Conservation (phyloP, 139 green algal genomes). For the Chlamydomonas schloesseri region DNA sequence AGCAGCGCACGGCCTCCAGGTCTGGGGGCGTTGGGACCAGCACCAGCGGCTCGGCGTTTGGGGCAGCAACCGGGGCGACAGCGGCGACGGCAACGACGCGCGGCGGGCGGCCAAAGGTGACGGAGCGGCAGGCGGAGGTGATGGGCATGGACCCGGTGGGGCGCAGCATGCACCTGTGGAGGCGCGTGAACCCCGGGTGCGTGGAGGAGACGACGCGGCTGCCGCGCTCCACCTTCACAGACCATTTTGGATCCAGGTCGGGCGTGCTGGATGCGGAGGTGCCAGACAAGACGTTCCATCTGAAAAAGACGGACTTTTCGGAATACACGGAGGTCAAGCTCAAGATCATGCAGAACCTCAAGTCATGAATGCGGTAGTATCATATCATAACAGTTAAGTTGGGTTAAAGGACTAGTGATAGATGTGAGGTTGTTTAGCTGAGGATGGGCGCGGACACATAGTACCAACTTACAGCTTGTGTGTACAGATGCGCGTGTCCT, state of each 20-base stretch:
- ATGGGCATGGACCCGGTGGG: neutral
- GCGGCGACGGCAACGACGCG: neutral
- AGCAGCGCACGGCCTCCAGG: too few relatives aligned
- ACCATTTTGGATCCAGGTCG: slow-evolving; percentile 13
- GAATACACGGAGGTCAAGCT: slow-evolving; percentile 44
- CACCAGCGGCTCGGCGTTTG: neutral
- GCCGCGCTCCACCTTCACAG: slow-evolving; percentile 21
- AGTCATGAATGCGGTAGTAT: too few relatives aligned
- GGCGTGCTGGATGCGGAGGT: neutral
- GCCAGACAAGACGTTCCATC: slow-evolving; percentile 26
- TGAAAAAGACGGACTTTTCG: slow-evolving; percentile 17
- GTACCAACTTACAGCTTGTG: too few relatives aligned
- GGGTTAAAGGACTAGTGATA: too few relatives aligned
- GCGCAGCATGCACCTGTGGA: slow-evolving; percentile 26
- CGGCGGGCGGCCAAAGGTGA: neutral
- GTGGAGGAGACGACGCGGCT: neutral
- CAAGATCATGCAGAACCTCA: slow-evolving; percentile 29
- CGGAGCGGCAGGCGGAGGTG: slow-evolving; percentile 11
- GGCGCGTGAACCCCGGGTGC: slow-evolving; percentile 32
- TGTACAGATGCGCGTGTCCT: too few relatives aligned
- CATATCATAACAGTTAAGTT: too few relatives aligned
- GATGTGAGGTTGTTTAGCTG: too few relatives aligned
- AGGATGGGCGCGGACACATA: too few relatives aligned
- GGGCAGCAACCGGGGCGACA: neutral
- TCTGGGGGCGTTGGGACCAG: neutral